Evolutionary conservation across 164 flowering plant genomes (phyloP), one percentile per base, ranked within the genome.

Genomic region (Platanus orientalis): DNA sequence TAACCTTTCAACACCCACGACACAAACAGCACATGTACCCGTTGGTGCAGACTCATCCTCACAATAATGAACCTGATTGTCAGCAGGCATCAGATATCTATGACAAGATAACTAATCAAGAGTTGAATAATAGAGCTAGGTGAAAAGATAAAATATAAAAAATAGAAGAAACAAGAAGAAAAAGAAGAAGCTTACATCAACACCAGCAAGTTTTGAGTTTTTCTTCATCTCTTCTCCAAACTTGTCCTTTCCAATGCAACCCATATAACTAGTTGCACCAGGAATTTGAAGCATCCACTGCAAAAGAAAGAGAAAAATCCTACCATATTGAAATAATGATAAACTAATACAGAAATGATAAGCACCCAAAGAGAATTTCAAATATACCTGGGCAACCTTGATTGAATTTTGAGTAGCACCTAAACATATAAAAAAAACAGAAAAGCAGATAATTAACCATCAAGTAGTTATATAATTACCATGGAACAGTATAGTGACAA

Each of bases 251-350:
- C 97, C 97, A 75, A 91, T 87, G 81, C 83, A 84, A 34, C 99
- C 97, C 58, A 94, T 94, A 65, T 78, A 95, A 70, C 96, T 80
- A 12, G 98, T 86, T 64, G 98, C 89, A 53, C 96, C 91, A 65
- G 98, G 97, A 66, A 63, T 76, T 83, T 91, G 99, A 67, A 95
- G 89, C 94, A 95, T 81, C 97, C 99, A 95, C 99, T 95, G 81
- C 51, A 79, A 63, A 54, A 21, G 54, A 9, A 71, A 13, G 39
- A 49, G 27, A 62, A 54, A 32, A 21, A 17, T 45, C 10, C 55
- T 40, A 73, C 20, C 55, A 13, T 20, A 65, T 25, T 20, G 24
- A 21, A 12, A 53, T 9, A 54, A 29, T 29, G 23, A 24, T 10
- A 53, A 23, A 32, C 44, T 10, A 57, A 14, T 13, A 60, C 51